These are phyloP conservation scores for Isoetes taiwanensis DNA, from an alignment of 75 land plant species.

Conservation along the genomic window DNA sequence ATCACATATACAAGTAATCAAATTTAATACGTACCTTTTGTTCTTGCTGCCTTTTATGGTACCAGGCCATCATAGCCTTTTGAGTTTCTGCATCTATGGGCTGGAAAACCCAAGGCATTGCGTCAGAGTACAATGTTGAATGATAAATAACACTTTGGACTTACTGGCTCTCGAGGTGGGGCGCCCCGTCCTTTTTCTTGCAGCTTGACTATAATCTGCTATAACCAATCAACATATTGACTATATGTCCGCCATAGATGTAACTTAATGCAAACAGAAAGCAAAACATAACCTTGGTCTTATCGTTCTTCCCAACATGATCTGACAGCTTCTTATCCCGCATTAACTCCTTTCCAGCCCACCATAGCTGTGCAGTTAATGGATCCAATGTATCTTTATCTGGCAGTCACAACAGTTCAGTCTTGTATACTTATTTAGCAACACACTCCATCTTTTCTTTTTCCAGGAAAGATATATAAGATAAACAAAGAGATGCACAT, in stretches of 20 bases:
- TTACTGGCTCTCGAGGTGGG: slow-evolving; percentile 40
- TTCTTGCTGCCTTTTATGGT: slow-evolving; percentile 29
- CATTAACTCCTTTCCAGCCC: slow-evolving; percentile 44
- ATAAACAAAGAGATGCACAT: background rate
- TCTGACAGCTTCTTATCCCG: slow-evolving; percentile 32
- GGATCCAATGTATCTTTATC: slow-evolving; percentile 24
- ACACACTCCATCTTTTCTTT: no score
- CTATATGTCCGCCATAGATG: background rate
- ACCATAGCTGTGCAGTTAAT: slow-evolving; percentile 33
- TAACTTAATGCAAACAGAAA: background rate
- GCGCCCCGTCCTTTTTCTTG: slow-evolving; percentile 33
- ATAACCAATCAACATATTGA: background rate
- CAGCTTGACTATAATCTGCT: slow-evolving; percentile 32
- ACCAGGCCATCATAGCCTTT: slow-evolving; percentile 39
- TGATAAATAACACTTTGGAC: background rate
- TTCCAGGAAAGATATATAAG: no score
- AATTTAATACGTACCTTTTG: slow-evolving; percentile 14
- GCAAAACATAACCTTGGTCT: slow-evolving; percentile 25
- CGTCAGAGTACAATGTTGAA: background rate
- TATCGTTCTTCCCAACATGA: slow-evolving; percentile 36
- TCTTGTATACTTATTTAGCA: no score
- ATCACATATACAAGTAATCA: background rate
- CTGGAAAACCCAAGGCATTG: slow-evolving; percentile 5
- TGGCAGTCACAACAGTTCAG: no score
- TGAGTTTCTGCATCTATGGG: slow-evolving; percentile 36